Evolutionary conservation across 192 early-diverging fungal genomes (phyloP), one percentile per base, ranked within the genome.

Genomic region (Funneliformis geosporum): DNA sequence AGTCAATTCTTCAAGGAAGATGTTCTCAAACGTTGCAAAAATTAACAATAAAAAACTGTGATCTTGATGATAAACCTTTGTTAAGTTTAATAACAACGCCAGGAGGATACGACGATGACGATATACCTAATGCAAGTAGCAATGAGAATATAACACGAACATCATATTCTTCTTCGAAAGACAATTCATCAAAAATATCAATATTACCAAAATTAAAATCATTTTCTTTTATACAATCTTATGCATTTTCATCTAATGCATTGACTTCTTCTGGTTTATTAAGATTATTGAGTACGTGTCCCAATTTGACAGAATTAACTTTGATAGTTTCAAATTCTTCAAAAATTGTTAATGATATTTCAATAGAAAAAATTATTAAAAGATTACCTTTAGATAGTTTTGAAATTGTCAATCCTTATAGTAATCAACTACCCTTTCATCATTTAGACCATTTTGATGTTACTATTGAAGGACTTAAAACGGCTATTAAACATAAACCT

Each of bases 141-240:
- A 55, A 55, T 55, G 50, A 21, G 50, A n/a, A 55, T 55, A 55
- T 55, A 55, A 55, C 21, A 55, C 50, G 16, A 18, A 21, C 16
- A 14, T 55, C 50, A 55, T 55, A 55, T 21, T n/a, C 16, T 6
- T 55, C 50, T 0, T 44, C 43, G 1, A 55, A 55, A 55, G 50
- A 55, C 50, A 55, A 55, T 55, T 55, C 50, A 6, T 55, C 50
- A 55, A 55, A 55, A 5, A 66, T 66, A 18, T 18, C 64, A 7
- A 12, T 66, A 27, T 33, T 66, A 18, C 28, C 64, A 27, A 66
- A 66, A 66, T 66, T 66, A 28, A 66, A 66, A 66, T 66, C 64
- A 66, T 66, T 66, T 66, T 38, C 12, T 4, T 66, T 18, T 27
- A 33, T 66, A 33, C 64, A 66, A 28, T 66, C 64, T 14, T 66